phyloP scores from a whole-genome alignment of 192 early-diverging fungal species.

The Haplosporangium gracile region DNA sequence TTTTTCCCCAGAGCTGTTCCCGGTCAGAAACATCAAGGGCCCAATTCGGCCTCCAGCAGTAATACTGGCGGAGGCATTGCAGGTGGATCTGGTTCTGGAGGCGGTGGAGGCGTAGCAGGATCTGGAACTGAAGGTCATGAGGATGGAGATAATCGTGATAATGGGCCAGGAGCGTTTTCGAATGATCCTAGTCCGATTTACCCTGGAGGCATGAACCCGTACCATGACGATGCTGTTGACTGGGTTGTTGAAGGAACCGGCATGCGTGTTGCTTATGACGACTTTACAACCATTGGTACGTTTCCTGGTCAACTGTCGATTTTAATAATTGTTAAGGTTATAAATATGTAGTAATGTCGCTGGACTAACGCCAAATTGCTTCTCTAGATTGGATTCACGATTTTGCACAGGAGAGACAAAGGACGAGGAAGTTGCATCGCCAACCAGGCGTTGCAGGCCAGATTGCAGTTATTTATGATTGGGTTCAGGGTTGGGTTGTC shows the following conservation, averaged over 20 bases:
- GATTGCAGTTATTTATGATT: conserved; percentile 76
- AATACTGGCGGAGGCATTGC: neutral
- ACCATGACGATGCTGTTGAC: conserved; percentile 56
- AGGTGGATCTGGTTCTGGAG: neutral
- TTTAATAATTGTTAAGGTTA: neutral
- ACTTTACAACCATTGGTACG: conserved; percentile 75
- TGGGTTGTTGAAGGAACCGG: conserved; percentile 62
- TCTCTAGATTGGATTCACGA: conserved; percentile 91
- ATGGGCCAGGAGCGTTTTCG: conserved; percentile 2
- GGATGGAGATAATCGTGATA: neutral
- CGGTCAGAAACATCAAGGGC: conserved; percentile 1
- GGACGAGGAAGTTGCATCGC: conserved; percentile 70
- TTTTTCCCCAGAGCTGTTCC: conserved; percentile 26
- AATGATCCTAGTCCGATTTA: conserved; percentile 39
- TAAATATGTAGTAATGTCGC: neutral
- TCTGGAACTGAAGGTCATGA: neutral
- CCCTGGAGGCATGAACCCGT: conserved; percentile 44
- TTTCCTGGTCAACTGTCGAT: neutral
- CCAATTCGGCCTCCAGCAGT: conserved; percentile 5
- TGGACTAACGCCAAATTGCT: neutral
- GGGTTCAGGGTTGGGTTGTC: conserved; percentile 90
- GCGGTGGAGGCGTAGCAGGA: neutral
- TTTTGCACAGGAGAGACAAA: conserved; percentile 82
- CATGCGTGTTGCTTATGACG: conserved; percentile 61
- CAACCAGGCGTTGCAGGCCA: conserved; percentile 70